Base-by-base conservation (phyloP, 768 basidiomycete genomes). In the Cystobasidium ongulense region DNA sequence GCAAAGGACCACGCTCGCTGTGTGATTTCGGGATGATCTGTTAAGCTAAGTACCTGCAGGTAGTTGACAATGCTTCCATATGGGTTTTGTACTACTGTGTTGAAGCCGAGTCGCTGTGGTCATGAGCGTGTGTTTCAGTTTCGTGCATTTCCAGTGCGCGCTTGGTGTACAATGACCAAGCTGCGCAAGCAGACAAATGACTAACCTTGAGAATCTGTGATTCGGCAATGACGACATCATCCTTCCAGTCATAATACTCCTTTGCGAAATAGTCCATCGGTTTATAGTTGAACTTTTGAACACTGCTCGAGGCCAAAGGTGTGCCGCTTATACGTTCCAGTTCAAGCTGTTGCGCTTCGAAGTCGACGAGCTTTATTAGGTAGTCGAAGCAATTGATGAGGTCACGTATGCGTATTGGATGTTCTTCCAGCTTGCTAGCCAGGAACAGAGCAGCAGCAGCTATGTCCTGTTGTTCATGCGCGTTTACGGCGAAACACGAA, bases 1-100 rank as follows among this genome's bases (percentile, higher is more conserved):
- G 97, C 84, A 78, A 91, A 96, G 0, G 91, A 91, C 96, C 96
- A 99, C 25, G 92, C 91, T 72, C 83, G 84, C 29, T 87, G 85
- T 74, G 90, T 90, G 11, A 87, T 89, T 66, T 86, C 85, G 46
- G 87, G 86, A 73, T 87, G 84, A 61, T 84, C 85, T 17, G 88
- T 88, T 75, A 99, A 83, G n/a, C 91, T 92, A 23, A 99, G 85
- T 25, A 97, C 86, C 74, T 90, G 85, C 80, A 96, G 84, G 81
- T 99, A 98, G 82, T 96, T 97, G 77, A 98, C 89, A 71, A 97
- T 85, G 5, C 92, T 92, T 38, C 90, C 92, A 77, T 98, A 98
- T 1, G 95, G 93, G 36, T 97, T 84, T 13, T 91, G 90, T 54
- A 95, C 90, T 77, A 91, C 89, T 46, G 95, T 91, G 78, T 97